Conservation (phyloP, 306 rosid genomes). For the Carpinus viminea region DNA sequence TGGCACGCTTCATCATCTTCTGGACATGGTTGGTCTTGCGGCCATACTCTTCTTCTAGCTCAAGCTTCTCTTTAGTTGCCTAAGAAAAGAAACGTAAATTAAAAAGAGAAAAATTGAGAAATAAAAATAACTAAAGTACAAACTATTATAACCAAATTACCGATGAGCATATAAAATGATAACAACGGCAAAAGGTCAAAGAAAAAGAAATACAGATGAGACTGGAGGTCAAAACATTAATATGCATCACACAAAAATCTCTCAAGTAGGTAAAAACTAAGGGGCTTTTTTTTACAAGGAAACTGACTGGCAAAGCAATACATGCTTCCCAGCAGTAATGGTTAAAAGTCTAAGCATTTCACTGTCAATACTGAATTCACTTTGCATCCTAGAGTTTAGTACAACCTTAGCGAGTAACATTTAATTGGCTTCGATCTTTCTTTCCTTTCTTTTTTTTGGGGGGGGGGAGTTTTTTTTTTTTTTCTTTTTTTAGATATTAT, state of each 20-base stretch:
- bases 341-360: neutral
- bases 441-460: neutral
- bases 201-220: constrained; percentile 17
- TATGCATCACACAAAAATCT: neutral
- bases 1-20: constrained; percentile 43
- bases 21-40: constrained; percentile 39
- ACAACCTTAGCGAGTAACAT: neutral
- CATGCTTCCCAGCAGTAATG: neutral
- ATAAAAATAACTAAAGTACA: neutral
- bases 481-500: neutral
- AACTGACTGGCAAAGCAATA: neutral
- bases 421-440: neutral
- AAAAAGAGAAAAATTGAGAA: constrained; percentile 19
- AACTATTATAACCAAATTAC: constrained; percentile 3
- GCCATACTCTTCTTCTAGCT: constrained; percentile 57
- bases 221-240: constrained; percentile 22
- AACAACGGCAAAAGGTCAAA: constrained; percentile 5
- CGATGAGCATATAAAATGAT: neutral
- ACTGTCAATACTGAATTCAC: neutral
- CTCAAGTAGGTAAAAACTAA: neutral
- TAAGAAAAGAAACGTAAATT: constrained; percentile 30
- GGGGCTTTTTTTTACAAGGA: neutral
- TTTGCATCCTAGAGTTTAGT: neutral
- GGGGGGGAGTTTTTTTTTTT: neutral
- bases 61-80: constrained; percentile 66